phyloP scores from a whole-genome alignment of 306 rosid species.

The Trifolium dubium region DNA sequence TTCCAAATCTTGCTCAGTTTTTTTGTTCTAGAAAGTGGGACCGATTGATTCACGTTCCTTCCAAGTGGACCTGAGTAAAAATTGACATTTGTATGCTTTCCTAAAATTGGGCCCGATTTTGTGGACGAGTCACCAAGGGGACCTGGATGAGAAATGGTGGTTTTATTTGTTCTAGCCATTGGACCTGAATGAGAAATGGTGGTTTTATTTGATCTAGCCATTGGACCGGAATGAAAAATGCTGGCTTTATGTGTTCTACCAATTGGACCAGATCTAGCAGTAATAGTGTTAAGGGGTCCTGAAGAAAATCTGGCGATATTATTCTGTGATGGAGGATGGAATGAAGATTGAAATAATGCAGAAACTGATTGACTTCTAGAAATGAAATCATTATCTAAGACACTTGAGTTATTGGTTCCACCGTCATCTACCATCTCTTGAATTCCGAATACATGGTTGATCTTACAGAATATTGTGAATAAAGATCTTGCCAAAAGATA shows the following conservation, averaged over 20 bases:
- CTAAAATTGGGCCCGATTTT: slow-evolving; percentile 67
- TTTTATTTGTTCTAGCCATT: slow-evolving; percentile 47
- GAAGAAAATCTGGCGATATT: slow-evolving; percentile 74
- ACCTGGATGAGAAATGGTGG: slow-evolving; percentile 67
- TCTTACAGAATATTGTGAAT: slow-evolving; percentile 73
- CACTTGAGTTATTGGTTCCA: slow-evolving; percentile 54
- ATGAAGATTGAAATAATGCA: slow-evolving; percentile 68
- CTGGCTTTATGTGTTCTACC: slow-evolving; percentile 47
- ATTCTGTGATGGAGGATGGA: slow-evolving; percentile 53
- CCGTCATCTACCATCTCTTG: slow-evolving; percentile 56
- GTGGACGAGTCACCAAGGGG: slow-evolving; percentile 72
- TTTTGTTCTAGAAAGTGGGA: slow-evolving; percentile 57
- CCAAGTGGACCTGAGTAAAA: slow-evolving; percentile 85
- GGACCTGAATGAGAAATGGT: slow-evolving; percentile 65
- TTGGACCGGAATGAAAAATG: slow-evolving; percentile 64
- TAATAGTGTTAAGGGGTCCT: slow-evolving; percentile 71
- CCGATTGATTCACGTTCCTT: slow-evolving; percentile 56
- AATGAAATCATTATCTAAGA: slow-evolving; percentile 60
- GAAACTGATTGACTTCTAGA: slow-evolving; percentile 82
- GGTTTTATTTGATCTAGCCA: slow-evolving; percentile 46
- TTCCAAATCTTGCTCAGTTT: slow-evolving; percentile 72
- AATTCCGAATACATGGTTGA: slow-evolving; percentile 79
- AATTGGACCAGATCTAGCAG: slow-evolving; percentile 61
- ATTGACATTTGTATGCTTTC: slow-evolving; percentile 50
- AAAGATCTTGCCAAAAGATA: slow-evolving; percentile 80